phyloP scores from a whole-genome alignment of 192 early-diverging fungal species.

The Dissophora ornata region DNA sequence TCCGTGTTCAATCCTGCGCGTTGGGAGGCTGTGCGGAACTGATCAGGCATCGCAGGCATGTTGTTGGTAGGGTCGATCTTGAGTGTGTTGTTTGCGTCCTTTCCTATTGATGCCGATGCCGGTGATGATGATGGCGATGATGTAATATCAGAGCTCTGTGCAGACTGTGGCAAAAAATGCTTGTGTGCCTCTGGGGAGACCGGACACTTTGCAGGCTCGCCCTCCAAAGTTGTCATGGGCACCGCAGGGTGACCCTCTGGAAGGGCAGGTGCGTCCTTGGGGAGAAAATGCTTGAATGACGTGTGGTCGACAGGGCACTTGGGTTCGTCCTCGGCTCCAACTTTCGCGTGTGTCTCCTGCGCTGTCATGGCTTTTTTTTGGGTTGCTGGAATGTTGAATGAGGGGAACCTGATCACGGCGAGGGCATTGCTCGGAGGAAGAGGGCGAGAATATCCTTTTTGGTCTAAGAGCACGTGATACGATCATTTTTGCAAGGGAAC shows the following conservation, averaged over 20 bases:
- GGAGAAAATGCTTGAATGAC: conserved; percentile 61
- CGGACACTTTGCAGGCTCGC: conserved; percentile 60
- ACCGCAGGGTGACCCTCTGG: conserved; percentile 52
- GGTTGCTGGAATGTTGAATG: neutral
- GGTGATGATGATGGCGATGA: conserved; percentile 13
- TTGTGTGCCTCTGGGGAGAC: conserved; percentile 67
- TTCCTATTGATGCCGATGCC: neutral
- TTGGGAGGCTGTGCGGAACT: conserved; percentile 58
- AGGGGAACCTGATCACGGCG: no score
- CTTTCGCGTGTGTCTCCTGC: conserved; percentile 23
- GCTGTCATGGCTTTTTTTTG: conserved; percentile 17
- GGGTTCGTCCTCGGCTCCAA: conserved; percentile 20
- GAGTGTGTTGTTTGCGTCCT: neutral
- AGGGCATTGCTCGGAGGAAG: no score
- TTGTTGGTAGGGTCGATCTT: conserved; percentile 70
- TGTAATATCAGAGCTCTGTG: conserved; percentile 5
- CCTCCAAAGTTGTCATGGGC: conserved; percentile 18
- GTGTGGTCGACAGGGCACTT: conserved; percentile 71
- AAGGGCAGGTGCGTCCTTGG: conserved; percentile 21
- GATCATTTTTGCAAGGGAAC: no score
- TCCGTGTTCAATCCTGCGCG: conserved; percentile 62
- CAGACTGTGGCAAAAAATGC: conserved; percentile 57
- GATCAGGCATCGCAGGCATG: conserved; percentile 70
- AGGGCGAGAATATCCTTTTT: no score
- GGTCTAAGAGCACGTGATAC: no score